phyloP scores from a whole-genome alignment of 176 grass and related monocot species.

The Metroxylon sagu region DNA sequence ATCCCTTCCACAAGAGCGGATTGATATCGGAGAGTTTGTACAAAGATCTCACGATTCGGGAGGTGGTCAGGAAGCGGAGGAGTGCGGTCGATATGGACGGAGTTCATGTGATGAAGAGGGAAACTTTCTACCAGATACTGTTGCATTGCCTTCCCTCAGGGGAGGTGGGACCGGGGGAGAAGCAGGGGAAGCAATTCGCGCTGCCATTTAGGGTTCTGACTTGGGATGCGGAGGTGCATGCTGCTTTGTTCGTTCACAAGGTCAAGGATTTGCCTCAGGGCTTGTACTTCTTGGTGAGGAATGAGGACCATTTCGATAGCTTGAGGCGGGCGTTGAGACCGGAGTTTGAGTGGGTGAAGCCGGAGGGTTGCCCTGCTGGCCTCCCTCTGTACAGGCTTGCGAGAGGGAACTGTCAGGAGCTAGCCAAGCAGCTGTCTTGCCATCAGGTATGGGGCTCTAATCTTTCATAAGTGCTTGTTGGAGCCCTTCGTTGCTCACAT shows the following conservation, averaged over 20 bases:
- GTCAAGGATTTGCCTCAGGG: constrained; percentile 54
- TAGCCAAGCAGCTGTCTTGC: constrained; percentile 81
- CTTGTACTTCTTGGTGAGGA: constrained; percentile 82
- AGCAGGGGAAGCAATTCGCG: constrained; percentile 48
- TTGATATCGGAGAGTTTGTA: constrained; percentile 40
- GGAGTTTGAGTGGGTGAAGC: constrained; percentile 65
- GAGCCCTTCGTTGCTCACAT: too few relatives aligned
- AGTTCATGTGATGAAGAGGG: constrained; percentile 47
- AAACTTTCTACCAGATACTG: constrained; percentile 75
- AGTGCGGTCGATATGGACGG: constrained; percentile 83
- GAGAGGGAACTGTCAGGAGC: constrained; percentile 54
- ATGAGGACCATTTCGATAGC: constrained; percentile 61
- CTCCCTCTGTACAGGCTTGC: constrained; percentile 69
- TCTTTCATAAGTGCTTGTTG: too few relatives aligned
- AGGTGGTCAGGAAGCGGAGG: constrained; percentile 50
- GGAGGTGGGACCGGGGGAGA: constrained; percentile 26
- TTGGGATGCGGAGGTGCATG: constrained; percentile 87
- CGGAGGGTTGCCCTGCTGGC: constrained; percentile 57
- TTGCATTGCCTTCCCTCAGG: constrained; percentile 81
- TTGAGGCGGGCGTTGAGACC: constrained; percentile 48
- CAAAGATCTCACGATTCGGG: constrained; percentile 43
- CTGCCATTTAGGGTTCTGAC: constrained; percentile 63
- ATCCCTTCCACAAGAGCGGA: constrained; percentile 32
- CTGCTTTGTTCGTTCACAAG: constrained; percentile 65
- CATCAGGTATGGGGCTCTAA: constrained; percentile 43